Percentiles rank a stretch among this genome's conserved stretches.
These are phyloP conservation scores for Takakia lepidozioides DNA, from an alignment of 225 moss, liverwort and hornwort species.

Conservation along the genomic window DNA sequence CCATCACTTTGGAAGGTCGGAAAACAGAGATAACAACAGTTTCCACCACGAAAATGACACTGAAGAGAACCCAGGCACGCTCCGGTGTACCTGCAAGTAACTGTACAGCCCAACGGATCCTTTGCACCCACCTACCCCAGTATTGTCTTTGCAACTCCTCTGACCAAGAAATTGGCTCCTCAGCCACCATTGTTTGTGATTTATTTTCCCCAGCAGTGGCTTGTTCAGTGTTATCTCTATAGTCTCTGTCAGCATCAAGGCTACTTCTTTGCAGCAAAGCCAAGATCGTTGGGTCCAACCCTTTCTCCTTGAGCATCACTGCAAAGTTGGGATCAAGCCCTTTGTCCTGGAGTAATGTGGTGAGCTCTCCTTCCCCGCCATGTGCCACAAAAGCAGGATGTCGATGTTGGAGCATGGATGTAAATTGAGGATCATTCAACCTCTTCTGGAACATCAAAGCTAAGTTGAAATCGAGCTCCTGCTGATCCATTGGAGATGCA, in stretches of 20 bases:
- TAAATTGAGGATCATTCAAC: conserved; percentile 77
- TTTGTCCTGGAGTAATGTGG: conserved; percentile 88
- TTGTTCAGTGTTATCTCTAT: conserved; percentile 47
- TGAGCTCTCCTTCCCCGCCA: conserved; percentile 86
- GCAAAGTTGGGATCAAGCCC: conserved; percentile 97
- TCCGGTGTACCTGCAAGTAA: conserved; percentile 90
- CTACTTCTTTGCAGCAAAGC: conserved; percentile 95
- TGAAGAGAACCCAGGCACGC: conserved; percentile 91
- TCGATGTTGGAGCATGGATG: conserved; percentile 55
- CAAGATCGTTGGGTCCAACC: conserved; percentile 88
- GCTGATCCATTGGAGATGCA: conserved; percentile 76
- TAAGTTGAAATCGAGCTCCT: conserved; percentile 63
- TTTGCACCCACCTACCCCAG: conserved; percentile 75
- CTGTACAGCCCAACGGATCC: conserved; percentile 56
- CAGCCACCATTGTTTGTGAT: conserved; percentile 43
- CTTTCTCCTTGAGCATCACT: conserved; percentile 94
- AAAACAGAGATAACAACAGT: conserved; percentile 86
- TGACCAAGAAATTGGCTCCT: conserved; percentile 72
- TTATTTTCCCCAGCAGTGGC: conserved; percentile 48
- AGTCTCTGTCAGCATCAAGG: conserved; percentile 91
- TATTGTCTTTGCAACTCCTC: conserved; percentile 68
- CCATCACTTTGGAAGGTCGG: conserved; percentile 77
- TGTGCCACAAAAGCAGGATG: conserved; percentile 70
- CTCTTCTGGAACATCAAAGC: conserved; percentile 95
- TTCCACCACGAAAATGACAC: conserved; percentile 88